Evolutionary conservation across 2,329 filamentous ascomycete genomes (phyloP), one percentile per base, ranked within the genome.

Genomic region (Hymenoscyphus scutula): DNA sequence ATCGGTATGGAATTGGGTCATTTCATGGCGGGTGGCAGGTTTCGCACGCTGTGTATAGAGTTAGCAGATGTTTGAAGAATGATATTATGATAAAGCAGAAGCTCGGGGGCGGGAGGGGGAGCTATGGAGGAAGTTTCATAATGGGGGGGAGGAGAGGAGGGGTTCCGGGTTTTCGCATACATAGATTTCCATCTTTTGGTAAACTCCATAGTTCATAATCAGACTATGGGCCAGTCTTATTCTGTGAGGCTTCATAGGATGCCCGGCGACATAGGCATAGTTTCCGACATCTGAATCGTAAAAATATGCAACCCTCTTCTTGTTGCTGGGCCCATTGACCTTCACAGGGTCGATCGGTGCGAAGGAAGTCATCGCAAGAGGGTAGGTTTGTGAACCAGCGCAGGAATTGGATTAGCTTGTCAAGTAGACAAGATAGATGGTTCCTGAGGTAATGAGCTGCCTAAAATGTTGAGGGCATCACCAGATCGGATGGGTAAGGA

Each of bases 241-340:
- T 25, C 95, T 89, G 84, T 97, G 97, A 66, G 95, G 95, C 78
- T 99, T 99, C 95, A 99, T 99, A 51, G 95, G 95, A 80, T 99
- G 95, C 23, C 92, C 92, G 66, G 92, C 92, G 62, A 96, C 92
- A 74, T 98, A 98, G 75, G 94, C 93, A 81, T 97, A 98, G 77
- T 98, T 98, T 68, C 94, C 94, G 74, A 98, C 95, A 78, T 98
- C 94, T 2, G 91, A 96, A 75, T 98, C 94, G 83, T 98, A 98
- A 77, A 98, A 98, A 79, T 98, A 98, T 61, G 94, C 94, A 63
- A 98, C 91, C 74, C 94, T 92, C 79, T 95, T 96, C 75, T 84
- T 83, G 69, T 80, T 79, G 29, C 78, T 78, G 54, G 79, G 73
- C 59, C 80, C 80, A 75, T 84, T 83, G 29, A 76, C 69, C 63